These are phyloP conservation scores for Diaporthe sp. DNA, from an alignment of 2,329 filamentous ascomycete genomes.

Conservation along the genomic window DNA sequence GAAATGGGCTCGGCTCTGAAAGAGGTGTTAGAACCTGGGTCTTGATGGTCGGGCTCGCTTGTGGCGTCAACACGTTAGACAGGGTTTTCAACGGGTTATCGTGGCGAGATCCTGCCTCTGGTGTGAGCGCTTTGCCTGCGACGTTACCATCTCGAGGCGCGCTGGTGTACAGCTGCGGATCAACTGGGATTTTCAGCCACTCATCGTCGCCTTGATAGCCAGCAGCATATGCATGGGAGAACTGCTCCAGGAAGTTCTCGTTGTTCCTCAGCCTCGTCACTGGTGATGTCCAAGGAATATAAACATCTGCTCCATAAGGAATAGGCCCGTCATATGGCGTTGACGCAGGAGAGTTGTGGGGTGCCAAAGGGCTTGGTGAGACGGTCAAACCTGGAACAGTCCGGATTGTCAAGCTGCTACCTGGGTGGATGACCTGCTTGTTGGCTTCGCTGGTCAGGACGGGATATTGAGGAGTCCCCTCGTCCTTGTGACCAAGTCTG, in stretches of 20 bases:
- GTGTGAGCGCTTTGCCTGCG: constrained; percentile 20
- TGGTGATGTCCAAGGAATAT: constrained; percentile 43
- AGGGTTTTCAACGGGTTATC: constrained; percentile 22
- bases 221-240: constrained; percentile 42
- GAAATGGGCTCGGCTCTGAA: constrained; percentile 34
- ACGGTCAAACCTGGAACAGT: constrained; percentile 34
- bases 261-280: constrained; percentile 42
- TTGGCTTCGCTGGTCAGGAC: not conserved
- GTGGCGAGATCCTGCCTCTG: constrained; percentile 7
- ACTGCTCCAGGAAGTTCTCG: constrained; percentile 43
- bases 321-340: constrained; percentile 5
- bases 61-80: constrained; percentile 32
- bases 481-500: constrained; percentile 59
- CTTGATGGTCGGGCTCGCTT: constrained; percentile 32
- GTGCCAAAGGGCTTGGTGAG: constrained; percentile 29
- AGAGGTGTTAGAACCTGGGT: constrained; percentile 37
- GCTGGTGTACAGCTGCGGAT: constrained; percentile 38
- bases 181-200: constrained; percentile 38
- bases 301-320: constrained; percentile 30
- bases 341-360: constrained; percentile 28
- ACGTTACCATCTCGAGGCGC: not conserved
- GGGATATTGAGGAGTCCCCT: not conserved
- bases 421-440: constrained; percentile 1
- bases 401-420: constrained; percentile 32
- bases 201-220: constrained; percentile 30